A percentile compares a stretch with the other conserved stretches of the same genome.
Evolutionary conservation across 2,329 filamentous ascomycete genomes (phyloP).

Genomic region (Epichloe sylvatica): DNA sequence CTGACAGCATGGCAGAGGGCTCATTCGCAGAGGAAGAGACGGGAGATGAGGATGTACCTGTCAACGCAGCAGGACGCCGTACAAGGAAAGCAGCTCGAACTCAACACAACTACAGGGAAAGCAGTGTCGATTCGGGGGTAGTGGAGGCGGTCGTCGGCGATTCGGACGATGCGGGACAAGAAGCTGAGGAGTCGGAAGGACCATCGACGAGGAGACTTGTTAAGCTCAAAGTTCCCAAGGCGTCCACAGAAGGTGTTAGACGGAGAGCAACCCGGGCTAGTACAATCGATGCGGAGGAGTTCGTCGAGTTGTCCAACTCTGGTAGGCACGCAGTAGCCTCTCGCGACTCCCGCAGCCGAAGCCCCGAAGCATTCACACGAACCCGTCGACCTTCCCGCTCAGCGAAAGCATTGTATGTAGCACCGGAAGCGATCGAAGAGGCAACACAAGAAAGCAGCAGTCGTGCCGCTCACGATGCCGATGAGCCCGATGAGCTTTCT

Average conservation of each 20-base stretch:
- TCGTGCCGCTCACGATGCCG: conserved; percentile 16
- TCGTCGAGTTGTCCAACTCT: conserved; percentile 46
- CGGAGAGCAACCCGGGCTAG: conserved; percentile 38
- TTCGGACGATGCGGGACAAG: conserved; percentile 12
- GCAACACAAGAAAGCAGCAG: conserved; percentile 39
- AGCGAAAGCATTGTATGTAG: conserved; percentile 35
- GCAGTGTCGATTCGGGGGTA: conserved; percentile 27
- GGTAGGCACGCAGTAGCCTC: conserved; percentile 41
- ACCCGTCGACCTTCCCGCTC: conserved; percentile 33
- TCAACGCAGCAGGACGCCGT: conserved; percentile 34
- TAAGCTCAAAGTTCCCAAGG: conserved; percentile 28
- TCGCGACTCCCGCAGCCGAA: conserved; percentile 38
- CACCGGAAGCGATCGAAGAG: conserved; percentile 35
- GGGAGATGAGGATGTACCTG: conserved; percentile 25
- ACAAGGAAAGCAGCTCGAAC: conserved; percentile 34
- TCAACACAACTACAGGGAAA: conserved; percentile 33
- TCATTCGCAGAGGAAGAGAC: conserved; percentile 32
- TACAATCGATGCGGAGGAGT: conserved; percentile 40
- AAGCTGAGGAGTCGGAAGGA: conserved; percentile 14
- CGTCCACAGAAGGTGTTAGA: conserved; percentile 16
- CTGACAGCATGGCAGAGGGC: conserved; percentile 37
- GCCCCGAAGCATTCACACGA: conserved; percentile 36
- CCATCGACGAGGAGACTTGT: conserved; percentile 26
- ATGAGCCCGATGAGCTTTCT: conserved; percentile 25
- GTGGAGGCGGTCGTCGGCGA: conserved; percentile 17